These are phyloP conservation scores for Fusarium sp. DNA, from an alignment of 2,329 filamentous ascomycete genomes.

Conservation along the genomic window DNA sequence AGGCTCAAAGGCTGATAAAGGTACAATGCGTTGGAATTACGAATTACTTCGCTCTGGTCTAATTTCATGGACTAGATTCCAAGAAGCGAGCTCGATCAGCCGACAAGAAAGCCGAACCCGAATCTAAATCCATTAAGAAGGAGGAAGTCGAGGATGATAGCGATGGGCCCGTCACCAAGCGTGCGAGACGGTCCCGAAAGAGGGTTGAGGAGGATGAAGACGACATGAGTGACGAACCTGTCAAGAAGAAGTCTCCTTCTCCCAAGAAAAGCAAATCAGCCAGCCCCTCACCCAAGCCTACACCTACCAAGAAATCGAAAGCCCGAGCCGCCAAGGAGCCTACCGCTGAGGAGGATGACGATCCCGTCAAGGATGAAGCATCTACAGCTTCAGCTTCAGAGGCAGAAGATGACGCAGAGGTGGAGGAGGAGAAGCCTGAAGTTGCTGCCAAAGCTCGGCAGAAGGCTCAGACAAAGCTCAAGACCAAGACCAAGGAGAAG, in stretches of 20 bases:
- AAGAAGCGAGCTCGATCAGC: constrained; percentile 56
- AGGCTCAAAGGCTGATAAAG: constrained; percentile 51
- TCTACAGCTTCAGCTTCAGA: constrained; percentile 50
- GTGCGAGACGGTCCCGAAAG: constrained; percentile 57
- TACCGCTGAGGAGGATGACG: constrained; percentile 28
- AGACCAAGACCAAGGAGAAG: constrained; percentile 62
- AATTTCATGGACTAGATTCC: constrained; percentile 46
- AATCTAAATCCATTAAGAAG: constrained; percentile 39
- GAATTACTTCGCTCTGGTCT: not conserved
- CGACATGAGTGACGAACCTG: constrained; percentile 50
- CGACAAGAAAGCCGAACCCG: constrained; percentile 23
- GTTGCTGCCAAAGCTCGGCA: constrained; percentile 77
- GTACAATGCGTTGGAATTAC: constrained; percentile 39
- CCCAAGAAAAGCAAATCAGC: constrained; percentile 33
- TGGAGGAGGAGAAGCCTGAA: constrained; percentile 70
- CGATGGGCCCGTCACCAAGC: constrained; percentile 67
- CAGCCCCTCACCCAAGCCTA: constrained; percentile 39
- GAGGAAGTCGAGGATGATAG: constrained; percentile 62
- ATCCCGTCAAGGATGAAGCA: constrained; percentile 44
- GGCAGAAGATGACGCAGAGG: constrained; percentile 57
- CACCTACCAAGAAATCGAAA: constrained; percentile 35
- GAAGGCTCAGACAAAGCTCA: constrained; percentile 79
- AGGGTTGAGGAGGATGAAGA: constrained; percentile 57
- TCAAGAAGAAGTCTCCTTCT: constrained; percentile 30
- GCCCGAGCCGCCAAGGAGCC: constrained; percentile 22